phyloP scores from a whole-genome alignment of 1,139 yeast genomes.

The Ogataea hybrid region DNA sequence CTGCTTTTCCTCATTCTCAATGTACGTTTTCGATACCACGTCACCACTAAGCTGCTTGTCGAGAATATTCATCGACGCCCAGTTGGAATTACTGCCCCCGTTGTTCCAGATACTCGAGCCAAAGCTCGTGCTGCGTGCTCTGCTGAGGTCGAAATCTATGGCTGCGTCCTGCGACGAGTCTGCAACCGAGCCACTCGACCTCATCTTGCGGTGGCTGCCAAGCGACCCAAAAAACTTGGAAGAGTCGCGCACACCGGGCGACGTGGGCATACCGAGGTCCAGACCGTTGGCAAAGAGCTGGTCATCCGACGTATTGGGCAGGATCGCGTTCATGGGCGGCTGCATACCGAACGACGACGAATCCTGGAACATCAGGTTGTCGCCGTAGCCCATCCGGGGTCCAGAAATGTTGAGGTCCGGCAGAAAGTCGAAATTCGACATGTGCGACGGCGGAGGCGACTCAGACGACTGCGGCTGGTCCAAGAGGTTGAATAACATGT shows the following conservation, averaged over 20 bases:
- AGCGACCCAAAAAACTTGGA: constrained; percentile 24
- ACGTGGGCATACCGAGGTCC: constrained; percentile 14
- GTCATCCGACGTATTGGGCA: constrained; percentile 3
- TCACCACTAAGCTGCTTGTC: constrained; percentile 2
- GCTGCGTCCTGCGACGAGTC: constrained; percentile 12
- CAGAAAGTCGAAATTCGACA: constrained; percentile 16
- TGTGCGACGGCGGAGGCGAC: constrained; percentile 17
- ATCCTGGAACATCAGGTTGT: constrained; percentile 1
- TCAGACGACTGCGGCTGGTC: constrained; percentile 8
- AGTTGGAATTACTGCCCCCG: constrained; percentile 16
- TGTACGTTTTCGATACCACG: constrained; percentile 5
- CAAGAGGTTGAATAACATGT: constrained; percentile 6
- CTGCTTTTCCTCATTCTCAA: constrained; percentile 10
- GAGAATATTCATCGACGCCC: constrained; percentile 16
- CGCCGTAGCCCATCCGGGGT: neutral
- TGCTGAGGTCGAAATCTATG: constrained; percentile 17
- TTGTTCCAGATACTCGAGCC: constrained; percentile 35
- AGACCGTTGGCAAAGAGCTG: neutral
- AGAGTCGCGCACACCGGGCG: constrained; percentile 20
- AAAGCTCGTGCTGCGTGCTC: constrained; percentile 32
- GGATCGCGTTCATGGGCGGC: neutral
- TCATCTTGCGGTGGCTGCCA: constrained; percentile 11
- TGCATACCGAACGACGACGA: constrained; percentile 16
- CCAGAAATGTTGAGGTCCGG: constrained; percentile 1
- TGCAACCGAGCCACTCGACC: constrained; percentile 15